These are phyloP conservation scores for Coemansia sp. DNA, from an alignment of 192 early-diverging fungal species.

Conservation along the genomic window DNA sequence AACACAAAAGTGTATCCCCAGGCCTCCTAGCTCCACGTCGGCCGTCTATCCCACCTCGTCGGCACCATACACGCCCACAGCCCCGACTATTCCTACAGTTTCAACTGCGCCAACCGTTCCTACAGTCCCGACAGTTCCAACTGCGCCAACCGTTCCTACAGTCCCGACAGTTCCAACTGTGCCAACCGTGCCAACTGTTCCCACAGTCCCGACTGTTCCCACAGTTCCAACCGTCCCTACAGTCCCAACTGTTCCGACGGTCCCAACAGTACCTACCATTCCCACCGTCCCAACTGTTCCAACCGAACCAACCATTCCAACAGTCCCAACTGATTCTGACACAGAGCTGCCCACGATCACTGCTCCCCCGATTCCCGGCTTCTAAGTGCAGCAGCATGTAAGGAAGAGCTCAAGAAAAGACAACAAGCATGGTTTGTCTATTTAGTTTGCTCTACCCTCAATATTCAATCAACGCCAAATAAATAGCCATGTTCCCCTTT, in stretches of 20 bases:
- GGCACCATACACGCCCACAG: neutral
- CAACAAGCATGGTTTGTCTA: neutral
- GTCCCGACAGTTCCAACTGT: neutral
- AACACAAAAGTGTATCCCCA: conserved; percentile 40
- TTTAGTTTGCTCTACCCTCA: neutral
- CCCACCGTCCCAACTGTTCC: neutral
- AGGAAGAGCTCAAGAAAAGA: neutral
- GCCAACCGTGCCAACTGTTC: neutral
- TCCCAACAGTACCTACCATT: neutral
- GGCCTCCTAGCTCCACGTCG: conserved; percentile 16
- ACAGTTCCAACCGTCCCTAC: neutral
- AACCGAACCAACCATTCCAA: neutral
- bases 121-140: neutral
- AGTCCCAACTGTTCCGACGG: neutral
- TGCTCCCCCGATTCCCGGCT: conserved; percentile 1
- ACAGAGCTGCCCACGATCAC: conserved; percentile 11
- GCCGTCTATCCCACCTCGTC: neutral
- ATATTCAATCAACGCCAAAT: too few relatives aligned
- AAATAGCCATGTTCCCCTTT: too few relatives aligned
- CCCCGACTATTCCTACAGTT: too few relatives aligned
- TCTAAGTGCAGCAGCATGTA: neutral
- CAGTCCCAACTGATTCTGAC: neutral
- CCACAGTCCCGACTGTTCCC: neutral
- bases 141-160: neutral
- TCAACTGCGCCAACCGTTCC: neutral